Evolutionary conservation across 805 yeast species (phyloP), one percentile per base, ranked within the genome.

Genomic region (Wickerhamomyces bisporus): DNA sequence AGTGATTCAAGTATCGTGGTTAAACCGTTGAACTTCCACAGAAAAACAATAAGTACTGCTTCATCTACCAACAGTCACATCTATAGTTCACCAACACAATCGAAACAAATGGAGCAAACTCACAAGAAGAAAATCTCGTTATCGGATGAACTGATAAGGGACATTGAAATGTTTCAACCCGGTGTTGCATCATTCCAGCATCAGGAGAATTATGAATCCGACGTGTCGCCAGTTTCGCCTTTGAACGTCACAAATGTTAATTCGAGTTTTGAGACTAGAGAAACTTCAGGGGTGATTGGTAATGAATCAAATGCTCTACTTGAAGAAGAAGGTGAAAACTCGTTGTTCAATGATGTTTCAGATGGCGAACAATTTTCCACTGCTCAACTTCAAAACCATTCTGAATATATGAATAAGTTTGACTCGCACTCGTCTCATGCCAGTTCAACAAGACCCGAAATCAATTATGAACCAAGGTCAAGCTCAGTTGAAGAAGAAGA

Each of bases 91-190:
- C 32, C 39, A 12, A 25, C 12, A 14, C 30, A 6, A 3, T 19
- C 7, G 9, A 28, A 6, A 9, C 15, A 25, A 9, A 27, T 26
- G 1, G 26, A 29, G 13, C 34, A 30, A 2, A n/a, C n/a, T n/a
- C 57, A 53, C 26, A 43, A 39, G 32, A 53, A 52, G 18, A 45
- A 55, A 25, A 32, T 53, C 2, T 55, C 60, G 0, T 33, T 55
- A 16, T 49, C 56, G 10, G 60, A 55, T 41, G 58, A 53, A 33
- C 43, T 55, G 6, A 27, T 55, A 44, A 45, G 50, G 34, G 57
- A 55, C 29, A 51, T 55, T 13, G 56, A 55, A 18, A 45, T 39
- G 10, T 55, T 46, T 33, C 53, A 52, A 33, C 38, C 45, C 11
- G 44, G 41, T 15, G 37, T 38, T 4, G 13, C 39, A 3, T 26